Evolutionary conservation across 176 grass and related monocot species (phyloP).

Genomic region (Rhynchospora pubera): DNA sequence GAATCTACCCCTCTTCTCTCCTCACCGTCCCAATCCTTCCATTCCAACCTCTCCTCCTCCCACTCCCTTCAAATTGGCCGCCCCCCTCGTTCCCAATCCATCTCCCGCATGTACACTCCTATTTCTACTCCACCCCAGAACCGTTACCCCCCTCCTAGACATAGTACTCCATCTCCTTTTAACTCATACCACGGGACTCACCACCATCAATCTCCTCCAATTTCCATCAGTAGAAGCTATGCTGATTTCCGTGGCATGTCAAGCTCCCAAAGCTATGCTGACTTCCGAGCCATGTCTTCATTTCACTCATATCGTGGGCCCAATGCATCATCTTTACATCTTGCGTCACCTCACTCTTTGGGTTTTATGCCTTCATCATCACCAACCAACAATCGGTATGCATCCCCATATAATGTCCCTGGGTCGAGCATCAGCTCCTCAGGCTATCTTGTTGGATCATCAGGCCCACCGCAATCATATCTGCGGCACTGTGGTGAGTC

Average conservation of each 20-base stretch:
- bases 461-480: conserved; percentile 63
- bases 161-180: conserved; percentile 30
- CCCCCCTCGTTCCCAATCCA: conserved; percentile 35
- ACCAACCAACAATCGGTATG: conserved; percentile 45
- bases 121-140: conserved; percentile 24
- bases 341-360: conserved; percentile 47
- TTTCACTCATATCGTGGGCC: conserved; percentile 23
- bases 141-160: conserved; percentile 4
- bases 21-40: conserved; percentile 41
- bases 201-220: conserved; percentile 23
- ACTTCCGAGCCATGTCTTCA: conserved; percentile 56
- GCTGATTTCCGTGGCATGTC: conserved; percentile 49
- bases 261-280: conserved; percentile 31
- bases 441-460: conserved; percentile 49
- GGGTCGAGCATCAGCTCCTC: conserved; percentile 51
- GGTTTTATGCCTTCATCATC: conserved; percentile 47
- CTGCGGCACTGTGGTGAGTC: conserved; percentile 55
- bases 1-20: conserved; percentile 63
- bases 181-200: conserved; percentile 21
- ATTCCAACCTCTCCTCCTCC: conserved; percentile 46
- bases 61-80: conserved; percentile 44
- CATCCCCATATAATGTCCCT: conserved; percentile 32
- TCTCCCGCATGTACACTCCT: conserved; percentile 43
- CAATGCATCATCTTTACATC: conserved; percentile 30
- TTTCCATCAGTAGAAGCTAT: conserved; percentile 58